phyloP scores from a whole-genome alignment of 2,329 filamentous ascomycete genomes.

The Xylariaceae sp. region DNA sequence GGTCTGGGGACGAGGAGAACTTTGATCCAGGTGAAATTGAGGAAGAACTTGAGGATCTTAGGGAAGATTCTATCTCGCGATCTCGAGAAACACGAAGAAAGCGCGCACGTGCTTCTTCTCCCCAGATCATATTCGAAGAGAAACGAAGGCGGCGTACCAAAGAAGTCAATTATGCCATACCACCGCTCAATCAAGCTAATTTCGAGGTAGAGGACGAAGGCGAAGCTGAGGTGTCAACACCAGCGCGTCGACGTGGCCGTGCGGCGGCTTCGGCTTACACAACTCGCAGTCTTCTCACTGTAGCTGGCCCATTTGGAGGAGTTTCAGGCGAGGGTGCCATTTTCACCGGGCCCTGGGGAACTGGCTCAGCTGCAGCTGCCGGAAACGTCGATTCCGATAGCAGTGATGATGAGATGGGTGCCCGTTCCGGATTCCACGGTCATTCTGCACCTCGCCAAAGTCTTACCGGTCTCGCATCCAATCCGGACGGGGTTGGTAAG shows the following conservation, averaged over 20 bases:
- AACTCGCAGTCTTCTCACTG: conserved; percentile 83
- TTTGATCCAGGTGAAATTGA: conserved; percentile 62
- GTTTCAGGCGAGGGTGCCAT: conserved; percentile 69
- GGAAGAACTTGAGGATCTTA: conserved; percentile 61
- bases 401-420: conserved; percentile 84
- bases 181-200: conserved; percentile 65
- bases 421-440: conserved; percentile 54
- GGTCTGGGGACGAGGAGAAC: conserved; percentile 53
- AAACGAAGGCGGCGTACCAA: conserved; percentile 52
- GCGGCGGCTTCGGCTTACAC: conserved; percentile 55
- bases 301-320: conserved; percentile 88
- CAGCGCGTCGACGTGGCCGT: conserved; percentile 63
- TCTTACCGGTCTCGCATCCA: conserved; percentile 37
- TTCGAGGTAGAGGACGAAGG: conserved; percentile 76
- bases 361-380: conserved; percentile 46
- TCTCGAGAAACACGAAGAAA: conserved; percentile 29
- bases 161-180: conserved; percentile 80
- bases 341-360: conserved; percentile 69
- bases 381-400: conserved; percentile 89
- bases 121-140: conserved; percentile 57
- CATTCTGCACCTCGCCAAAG: conserved; percentile 45
- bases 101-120: conserved; percentile 37
- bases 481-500: conserved; percentile 33
- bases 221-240: conserved; percentile 63
- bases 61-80: conserved; percentile 48